phyloP scores from a whole-genome alignment of 2,329 filamentous ascomycete species.

The Cucurbitaria berberidis region DNA sequence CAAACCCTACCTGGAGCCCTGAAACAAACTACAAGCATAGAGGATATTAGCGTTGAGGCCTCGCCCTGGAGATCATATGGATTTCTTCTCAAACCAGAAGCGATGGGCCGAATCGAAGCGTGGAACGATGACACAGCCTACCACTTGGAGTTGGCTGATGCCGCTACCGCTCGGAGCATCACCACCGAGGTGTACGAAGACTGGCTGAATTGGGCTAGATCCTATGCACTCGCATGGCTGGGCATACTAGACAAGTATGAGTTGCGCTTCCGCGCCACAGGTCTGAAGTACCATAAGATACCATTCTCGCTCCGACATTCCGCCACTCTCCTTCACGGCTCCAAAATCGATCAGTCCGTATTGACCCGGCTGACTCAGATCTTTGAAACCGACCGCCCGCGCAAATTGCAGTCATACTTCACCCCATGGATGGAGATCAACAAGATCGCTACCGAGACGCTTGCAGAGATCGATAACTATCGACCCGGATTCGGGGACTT shows the following conservation, averaged over 20 bases:
- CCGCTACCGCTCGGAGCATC: neutral
- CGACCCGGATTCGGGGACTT: neutral
- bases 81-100: neutral
- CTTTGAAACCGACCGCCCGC: constrained; percentile 6
- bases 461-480: neutral
- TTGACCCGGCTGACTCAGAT: constrained; percentile 2
- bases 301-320: constrained; percentile 7
- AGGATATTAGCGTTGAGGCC: too few relatives aligned
- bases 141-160: neutral
- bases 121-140: constrained; percentile 1
- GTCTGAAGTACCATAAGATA: constrained; percentile 7
- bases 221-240: constrained; percentile 4
- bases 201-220: constrained; percentile 8
- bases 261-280: constrained; percentile 8
- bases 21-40: too few relatives aligned
- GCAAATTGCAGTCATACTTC: constrained; percentile 7
- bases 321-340: neutral
- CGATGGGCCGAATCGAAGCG: neutral
- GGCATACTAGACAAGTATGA: constrained; percentile 6
- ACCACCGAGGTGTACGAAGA: constrained; percentile 3
- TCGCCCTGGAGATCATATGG: too few relatives aligned
- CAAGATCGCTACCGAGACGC: neutral
- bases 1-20: too few relatives aligned
- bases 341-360: neutral
- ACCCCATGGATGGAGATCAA: constrained; percentile 4